phyloP scores from a whole-genome alignment of 2,329 filamentous ascomycete species.

The Apiospora aurea region DNA sequence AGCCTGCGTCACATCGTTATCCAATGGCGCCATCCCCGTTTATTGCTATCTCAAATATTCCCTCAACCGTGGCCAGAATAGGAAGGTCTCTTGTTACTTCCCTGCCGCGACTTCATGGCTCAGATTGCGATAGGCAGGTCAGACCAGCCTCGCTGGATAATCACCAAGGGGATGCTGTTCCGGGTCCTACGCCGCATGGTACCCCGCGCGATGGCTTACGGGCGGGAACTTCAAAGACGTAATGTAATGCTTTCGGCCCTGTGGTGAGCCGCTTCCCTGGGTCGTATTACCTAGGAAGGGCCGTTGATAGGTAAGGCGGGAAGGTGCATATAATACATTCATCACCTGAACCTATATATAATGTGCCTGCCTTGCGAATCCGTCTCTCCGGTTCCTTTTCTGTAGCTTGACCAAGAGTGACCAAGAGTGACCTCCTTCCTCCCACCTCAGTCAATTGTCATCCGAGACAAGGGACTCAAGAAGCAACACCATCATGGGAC shows the following conservation, averaged over 20 bases:
- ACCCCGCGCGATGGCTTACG: constrained; percentile 2
- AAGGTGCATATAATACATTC: not conserved
- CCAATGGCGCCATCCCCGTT: constrained; percentile 7
- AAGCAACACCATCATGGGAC: constrained; percentile 1
- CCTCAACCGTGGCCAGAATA: not conserved
- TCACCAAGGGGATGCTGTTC: constrained; percentile 8
- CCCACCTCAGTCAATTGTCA: not conserved
- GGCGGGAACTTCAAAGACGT: constrained; percentile 10
- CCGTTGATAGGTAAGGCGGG: not conserved
- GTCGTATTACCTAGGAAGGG: not conserved
- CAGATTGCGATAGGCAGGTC: constrained; percentile 16
- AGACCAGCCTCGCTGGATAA: not conserved
- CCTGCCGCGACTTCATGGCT: not conserved
- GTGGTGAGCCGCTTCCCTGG: not conserved
- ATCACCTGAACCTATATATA: not conserved
- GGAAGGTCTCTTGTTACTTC: not conserved
- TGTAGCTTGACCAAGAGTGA: not conserved
- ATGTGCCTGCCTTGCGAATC: not conserved
- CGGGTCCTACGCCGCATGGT: not conserved
- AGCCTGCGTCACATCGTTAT: not conserved
- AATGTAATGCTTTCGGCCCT: not conserved
- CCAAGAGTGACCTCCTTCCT: not conserved
- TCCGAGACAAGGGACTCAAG: not conserved
- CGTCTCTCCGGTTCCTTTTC: not conserved
- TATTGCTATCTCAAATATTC: constrained; percentile 5